These are phyloP conservation scores for Pythium guiyangense DNA, from an alignment of 352 stramenopile species.

Conservation along the genomic window DNA sequence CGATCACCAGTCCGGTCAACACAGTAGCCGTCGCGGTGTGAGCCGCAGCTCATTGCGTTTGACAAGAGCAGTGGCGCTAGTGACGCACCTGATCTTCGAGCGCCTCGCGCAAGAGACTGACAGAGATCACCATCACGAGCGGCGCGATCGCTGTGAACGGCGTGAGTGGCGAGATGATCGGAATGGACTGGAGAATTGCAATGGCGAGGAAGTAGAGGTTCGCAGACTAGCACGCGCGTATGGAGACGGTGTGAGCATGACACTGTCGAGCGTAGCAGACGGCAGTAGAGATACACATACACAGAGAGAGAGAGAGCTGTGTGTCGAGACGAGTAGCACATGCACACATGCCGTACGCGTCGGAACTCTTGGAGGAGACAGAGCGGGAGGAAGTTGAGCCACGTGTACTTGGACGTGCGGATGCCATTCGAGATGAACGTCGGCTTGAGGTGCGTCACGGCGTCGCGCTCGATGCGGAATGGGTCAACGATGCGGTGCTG, in stretches of 20 bases:
- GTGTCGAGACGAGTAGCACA: not conserved
- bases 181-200: slow-evolving; percentile 79
- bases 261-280: slow-evolving; percentile 7
- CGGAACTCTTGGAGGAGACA: slow-evolving; percentile 85
- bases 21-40: not conserved
- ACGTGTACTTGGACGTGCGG: slow-evolving; percentile 90
- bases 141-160: slow-evolving; percentile 67
- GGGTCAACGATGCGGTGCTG: slow-evolving; percentile 61
- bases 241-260: slow-evolving; percentile 50
- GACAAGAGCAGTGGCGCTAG: slow-evolving; percentile 15
- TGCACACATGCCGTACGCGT: slow-evolving; percentile 23
- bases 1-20: not conserved
- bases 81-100: slow-evolving; percentile 72
- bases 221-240: slow-evolving; percentile 48
- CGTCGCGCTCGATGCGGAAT: slow-evolving; percentile 52
- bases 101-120: slow-evolving; percentile 74
- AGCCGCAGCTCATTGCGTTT: not conserved
- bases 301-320: too few relatives aligned
- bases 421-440: slow-evolving; percentile 78
- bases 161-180: slow-evolving; percentile 50
- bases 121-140: slow-evolving; percentile 76
- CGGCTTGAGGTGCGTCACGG: slow-evolving; percentile 43
- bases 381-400: slow-evolving; percentile 62
- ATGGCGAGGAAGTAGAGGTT: slow-evolving; percentile 66
- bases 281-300: too few relatives aligned